Conservation (phyloP, 164 flowering plant species). For the Stephania yunnanensis region DNA sequence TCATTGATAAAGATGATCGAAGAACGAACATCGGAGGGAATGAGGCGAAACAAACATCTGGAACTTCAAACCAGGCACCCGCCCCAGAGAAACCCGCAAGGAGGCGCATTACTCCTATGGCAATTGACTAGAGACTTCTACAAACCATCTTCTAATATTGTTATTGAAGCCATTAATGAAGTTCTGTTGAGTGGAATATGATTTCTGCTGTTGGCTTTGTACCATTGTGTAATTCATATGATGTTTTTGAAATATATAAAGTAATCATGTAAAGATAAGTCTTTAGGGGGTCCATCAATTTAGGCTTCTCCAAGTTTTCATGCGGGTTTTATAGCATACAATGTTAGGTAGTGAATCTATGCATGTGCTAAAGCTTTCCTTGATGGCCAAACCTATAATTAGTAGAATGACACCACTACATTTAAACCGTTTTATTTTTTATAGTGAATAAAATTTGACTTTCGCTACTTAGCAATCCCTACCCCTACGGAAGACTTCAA, state of each 20-base stretch:
- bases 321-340: not conserved
- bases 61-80: constrained; percentile 20
- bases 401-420: no score
- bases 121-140: constrained; percentile 35
- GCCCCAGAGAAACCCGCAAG: constrained; percentile 52
- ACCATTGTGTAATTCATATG: not conserved
- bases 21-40: constrained; percentile 5
- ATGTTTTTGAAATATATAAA: not conserved
- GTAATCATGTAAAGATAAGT: not conserved
- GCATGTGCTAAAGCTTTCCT: no score
- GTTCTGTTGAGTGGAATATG: constrained; percentile 1
- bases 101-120: constrained; percentile 84
- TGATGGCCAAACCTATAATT: no score
- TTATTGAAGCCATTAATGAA: not conserved
- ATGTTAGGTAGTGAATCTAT: not conserved
- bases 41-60: constrained; percentile 26
- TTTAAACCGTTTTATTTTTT: no score
- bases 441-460: no score
- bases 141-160: not conserved
- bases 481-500: no score
- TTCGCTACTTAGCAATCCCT: no score
- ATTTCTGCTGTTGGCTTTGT: not conserved
- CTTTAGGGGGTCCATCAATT: not conserved
- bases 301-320: not conserved
- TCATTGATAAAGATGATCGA: constrained; percentile 9